phyloP scores from a whole-genome alignment of 148 eudicot species.

The Persicaria tinctoria region DNA sequence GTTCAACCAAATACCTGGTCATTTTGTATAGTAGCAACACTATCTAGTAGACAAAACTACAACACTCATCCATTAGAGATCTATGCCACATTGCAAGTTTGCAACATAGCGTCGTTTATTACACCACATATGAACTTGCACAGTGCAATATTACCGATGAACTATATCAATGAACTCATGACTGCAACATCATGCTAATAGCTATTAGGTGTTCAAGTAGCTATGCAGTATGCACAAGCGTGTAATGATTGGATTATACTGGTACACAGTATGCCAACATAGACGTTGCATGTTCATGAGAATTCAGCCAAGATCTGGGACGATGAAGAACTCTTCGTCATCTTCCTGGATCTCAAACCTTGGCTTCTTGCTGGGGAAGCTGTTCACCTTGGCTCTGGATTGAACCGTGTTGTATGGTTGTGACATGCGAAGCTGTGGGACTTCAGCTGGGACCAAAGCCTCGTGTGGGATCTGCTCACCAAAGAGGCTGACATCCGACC shows the following conservation, averaged over 20 bases:
- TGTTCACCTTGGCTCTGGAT: slow-evolving; percentile 35
- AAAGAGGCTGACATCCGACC: slow-evolving; percentile 52
- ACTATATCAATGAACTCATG: neutral
- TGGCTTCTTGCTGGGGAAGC: slow-evolving; percentile 63
- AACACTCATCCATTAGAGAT: neutral
- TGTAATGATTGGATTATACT: neutral
- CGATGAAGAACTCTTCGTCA: slow-evolving; percentile 74
- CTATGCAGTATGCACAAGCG: neutral
- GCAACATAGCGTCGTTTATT: neutral
- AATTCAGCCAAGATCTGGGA: slow-evolving; percentile 87
- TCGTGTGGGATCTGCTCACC: slow-evolving; percentile 52
- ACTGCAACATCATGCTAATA: neutral
- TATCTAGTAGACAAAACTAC: neutral
- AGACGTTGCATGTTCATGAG: neutral
- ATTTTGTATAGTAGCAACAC: too few species aligned
- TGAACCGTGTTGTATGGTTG: slow-evolving; percentile 30
- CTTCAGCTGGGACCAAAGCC: slow-evolving; percentile 75
- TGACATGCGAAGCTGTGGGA: slow-evolving; percentile 69
- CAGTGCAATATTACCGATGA: neutral
- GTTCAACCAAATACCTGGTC: too few species aligned
- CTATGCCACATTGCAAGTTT: too few species aligned
- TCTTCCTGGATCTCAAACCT: slow-evolving; percentile 60
- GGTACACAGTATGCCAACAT: neutral
- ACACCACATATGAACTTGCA: neutral
- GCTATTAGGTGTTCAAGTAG: neutral